These are phyloP conservation scores for Isabelozyma heimii DNA, from an alignment of 805 yeast species.

Conservation along the genomic window DNA sequence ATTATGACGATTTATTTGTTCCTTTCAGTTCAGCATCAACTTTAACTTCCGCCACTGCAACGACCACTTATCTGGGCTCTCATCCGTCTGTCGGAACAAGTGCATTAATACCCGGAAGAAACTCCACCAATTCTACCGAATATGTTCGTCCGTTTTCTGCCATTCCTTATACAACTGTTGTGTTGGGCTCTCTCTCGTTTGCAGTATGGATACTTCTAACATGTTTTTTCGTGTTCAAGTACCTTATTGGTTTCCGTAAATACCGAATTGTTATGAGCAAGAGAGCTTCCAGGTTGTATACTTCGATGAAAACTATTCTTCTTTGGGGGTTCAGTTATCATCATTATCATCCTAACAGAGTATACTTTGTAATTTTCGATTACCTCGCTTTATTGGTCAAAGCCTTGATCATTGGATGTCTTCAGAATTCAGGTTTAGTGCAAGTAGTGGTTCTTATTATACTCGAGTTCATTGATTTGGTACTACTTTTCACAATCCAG, in stretches of 20 bases:
- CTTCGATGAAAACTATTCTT: slow-evolving; percentile 45
- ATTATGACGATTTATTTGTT: slow-evolving; percentile 20
- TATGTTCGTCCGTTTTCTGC: not conserved
- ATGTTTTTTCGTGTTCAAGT: slow-evolving; percentile 23
- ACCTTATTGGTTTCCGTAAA: slow-evolving; percentile 17
- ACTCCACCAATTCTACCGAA: not conserved
- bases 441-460: slow-evolving; percentile 41
- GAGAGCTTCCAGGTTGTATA: slow-evolving; percentile 36
- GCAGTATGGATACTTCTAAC: slow-evolving; percentile 18
- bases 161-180: slow-evolving; percentile 18
- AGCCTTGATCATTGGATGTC: slow-evolving; percentile 42
- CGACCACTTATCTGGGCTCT: not conserved
- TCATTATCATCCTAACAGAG: slow-evolving; percentile 40
- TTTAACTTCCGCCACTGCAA: not conserved
- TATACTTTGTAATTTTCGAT: slow-evolving; percentile 38
- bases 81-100: not conserved
- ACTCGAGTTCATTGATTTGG: slow-evolving; percentile 28
- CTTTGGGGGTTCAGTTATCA: slow-evolving; percentile 47
- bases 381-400: slow-evolving; percentile 27
- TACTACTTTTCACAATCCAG: slow-evolving; percentile 15
- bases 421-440: slow-evolving; percentile 42
- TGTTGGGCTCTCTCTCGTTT: slow-evolving; percentile 29
- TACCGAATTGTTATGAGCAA: slow-evolving; percentile 13
- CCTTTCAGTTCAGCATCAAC: slow-evolving; percentile 3
- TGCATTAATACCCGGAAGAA: no score